Base-by-base conservation (phyloP, 192 early-diverging fungal genomes). In the Ambispora gerdemannii region DNA sequence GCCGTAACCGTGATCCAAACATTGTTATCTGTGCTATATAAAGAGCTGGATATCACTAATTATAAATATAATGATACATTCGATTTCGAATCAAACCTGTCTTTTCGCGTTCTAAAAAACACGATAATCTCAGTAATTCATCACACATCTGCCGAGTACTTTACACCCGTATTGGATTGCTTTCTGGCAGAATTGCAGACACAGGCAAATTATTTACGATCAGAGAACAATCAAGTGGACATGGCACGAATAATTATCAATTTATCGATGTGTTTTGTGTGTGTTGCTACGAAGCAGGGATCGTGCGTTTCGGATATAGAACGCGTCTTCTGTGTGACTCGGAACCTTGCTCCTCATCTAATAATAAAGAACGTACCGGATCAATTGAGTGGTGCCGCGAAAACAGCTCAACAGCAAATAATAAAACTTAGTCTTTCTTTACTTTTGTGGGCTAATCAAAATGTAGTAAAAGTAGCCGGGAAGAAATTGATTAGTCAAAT, bases 61-160 rank as follows among this genome's bases (percentile, higher is more conserved):
- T n/a, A n/a, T n/a, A n/a, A n/a, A n/a, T n/a, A n/a, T n/a, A n/a
- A n/a, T n/a, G n/a, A 43, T 33, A 50, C 7, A 35, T 33, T 19
- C 6, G 25, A 43, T 43, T 53, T 59, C 47, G 68, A 70, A 50
- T n/a, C 24, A 15, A 81, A 76, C 20, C 13, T 78, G 3, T 63
- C 79, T 3, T 77, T 73, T 65, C 70, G 63, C 17, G 22, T 80
- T 24, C 33, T 86, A 1, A 74, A 62, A 34, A 81, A 82, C 38
- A 86, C 81, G 0, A 81, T 81, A 2, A 74, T 86, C 8, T 72
- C 84, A 28, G 68, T 82, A 50, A 52, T 84, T 34, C 85, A 86
- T 50, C 82, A 86, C 62, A 72, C 78, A 15, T 76, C 78, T 51
- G 65, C 76, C 43, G 78, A 84, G 28, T 72, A 80, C 63, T 83